Conservation (phyloP, 169 alveolate genomes). For the Plasmodium cynomolgi region DNA sequence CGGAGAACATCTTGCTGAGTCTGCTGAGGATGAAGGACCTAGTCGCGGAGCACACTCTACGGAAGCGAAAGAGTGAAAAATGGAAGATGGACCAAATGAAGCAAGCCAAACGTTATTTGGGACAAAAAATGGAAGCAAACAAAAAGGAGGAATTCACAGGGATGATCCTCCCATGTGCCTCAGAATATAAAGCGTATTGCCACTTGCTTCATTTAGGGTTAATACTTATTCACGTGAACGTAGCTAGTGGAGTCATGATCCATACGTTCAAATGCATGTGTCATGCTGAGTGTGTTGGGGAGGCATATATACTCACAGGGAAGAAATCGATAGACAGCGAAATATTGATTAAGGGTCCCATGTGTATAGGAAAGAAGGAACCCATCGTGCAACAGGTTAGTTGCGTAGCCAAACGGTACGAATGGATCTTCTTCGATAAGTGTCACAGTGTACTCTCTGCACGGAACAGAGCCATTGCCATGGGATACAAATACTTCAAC, state of each 20-base stretch:
- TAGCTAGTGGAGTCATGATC: not conserved
- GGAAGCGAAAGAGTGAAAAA: not conserved
- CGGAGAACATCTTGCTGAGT: not conserved
- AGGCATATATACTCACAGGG: not conserved
- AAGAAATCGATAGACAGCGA: not conserved
- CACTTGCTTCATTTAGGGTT: not conserved
- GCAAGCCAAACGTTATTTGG: not conserved
- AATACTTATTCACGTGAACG: not conserved
- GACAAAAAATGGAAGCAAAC: not conserved
- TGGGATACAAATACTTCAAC: conserved; percentile 52
- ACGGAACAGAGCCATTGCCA: conserved; percentile 10
- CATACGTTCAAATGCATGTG: not conserved
- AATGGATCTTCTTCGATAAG: conserved; percentile 12
- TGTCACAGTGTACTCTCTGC: conserved; percentile 24
- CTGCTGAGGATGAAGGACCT: not conserved
- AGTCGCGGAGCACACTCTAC: not conserved
- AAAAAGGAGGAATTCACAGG: not conserved
- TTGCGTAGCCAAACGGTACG: not conserved
- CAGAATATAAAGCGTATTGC: not conserved
- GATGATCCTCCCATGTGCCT: not conserved
- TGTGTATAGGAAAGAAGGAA: conserved; percentile 21
- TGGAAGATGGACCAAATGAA: not conserved
- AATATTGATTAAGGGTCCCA: not conserved
- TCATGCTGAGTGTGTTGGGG: conserved; percentile 13
- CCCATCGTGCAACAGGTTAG: not conserved